Percentiles rank a stretch among this genome's conserved stretches.
These are phyloP conservation scores for Chytridium lagenaria DNA, from an alignment of 371 early-diverging fungal species.

Conservation along the genomic window DNA sequence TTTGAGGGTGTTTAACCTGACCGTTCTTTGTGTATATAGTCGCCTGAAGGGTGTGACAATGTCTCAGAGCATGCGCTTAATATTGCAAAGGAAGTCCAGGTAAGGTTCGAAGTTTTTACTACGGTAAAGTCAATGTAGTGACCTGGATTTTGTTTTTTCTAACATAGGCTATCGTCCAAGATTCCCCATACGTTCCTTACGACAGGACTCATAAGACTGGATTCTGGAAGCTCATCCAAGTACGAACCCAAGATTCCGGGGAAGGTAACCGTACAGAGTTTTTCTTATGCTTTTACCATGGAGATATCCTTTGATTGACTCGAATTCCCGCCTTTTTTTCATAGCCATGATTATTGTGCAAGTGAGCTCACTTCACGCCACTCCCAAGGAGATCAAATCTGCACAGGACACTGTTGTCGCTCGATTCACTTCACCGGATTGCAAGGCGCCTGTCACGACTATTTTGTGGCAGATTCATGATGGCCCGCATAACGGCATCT, in stretches of 20 bases:
- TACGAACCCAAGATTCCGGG: constrained; percentile 66
- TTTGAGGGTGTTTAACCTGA: not conserved
- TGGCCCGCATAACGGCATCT: constrained; percentile 66
- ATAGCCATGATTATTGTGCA: constrained; percentile 72
- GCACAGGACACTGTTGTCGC: constrained; percentile 16
- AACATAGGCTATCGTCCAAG: constrained; percentile 2
- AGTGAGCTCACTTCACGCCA: constrained; percentile 56
- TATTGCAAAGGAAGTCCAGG: constrained; percentile 59
- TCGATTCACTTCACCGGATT: not conserved
- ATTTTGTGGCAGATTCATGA: constrained; percentile 63
- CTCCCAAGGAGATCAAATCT: constrained; percentile 45
- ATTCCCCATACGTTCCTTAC: constrained; percentile 61
- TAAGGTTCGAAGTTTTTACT: no score
- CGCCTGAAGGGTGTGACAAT: constrained; percentile 58
- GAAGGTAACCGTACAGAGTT: constrained; percentile 47
- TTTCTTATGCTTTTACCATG: not conserved
- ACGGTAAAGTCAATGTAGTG: no score
- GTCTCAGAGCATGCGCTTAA: constrained; percentile 61
- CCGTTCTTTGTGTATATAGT: constrained; percentile 21
- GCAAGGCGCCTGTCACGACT: constrained; percentile 54
- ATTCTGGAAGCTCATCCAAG: constrained; percentile 70
- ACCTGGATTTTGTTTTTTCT: not conserved
- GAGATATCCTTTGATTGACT: not conserved
- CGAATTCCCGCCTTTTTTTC: not conserved
- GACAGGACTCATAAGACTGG: constrained; percentile 67